These are phyloP conservation scores for Liriodendron chinense DNA, from an alignment of 164 flowering plant genomes.

Conservation along the genomic window DNA sequence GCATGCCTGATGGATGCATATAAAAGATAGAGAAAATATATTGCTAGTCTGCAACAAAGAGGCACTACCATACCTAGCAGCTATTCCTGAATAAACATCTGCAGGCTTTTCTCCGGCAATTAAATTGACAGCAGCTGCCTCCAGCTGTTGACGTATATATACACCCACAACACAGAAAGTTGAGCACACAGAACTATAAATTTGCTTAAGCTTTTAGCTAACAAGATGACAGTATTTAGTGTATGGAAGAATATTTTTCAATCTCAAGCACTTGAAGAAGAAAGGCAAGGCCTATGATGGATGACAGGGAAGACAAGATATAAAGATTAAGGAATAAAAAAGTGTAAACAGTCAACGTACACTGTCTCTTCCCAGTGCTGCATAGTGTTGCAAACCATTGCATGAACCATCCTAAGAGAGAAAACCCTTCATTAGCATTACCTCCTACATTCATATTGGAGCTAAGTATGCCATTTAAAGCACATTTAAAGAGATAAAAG, in stretches of 20 bases:
- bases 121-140: slow-evolving; percentile 92
- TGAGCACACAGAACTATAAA: not conserved
- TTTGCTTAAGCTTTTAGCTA: not conserved
- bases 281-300: not conserved
- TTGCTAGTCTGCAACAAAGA: not conserved
- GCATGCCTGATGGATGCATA: not conserved
- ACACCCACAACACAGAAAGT: slow-evolving; percentile 3
- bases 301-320: not conserved
- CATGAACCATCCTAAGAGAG: slow-evolving; percentile 88
- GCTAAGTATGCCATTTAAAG: not conserved
- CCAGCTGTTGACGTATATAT: slow-evolving; percentile 48
- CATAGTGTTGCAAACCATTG: slow-evolving; percentile 98
- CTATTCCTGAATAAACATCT: slow-evolving; percentile 95
- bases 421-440: not conserved
- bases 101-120: slow-evolving; percentile 85
- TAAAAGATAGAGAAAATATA: too few species aligned
- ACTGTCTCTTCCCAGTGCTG: slow-evolving; percentile 90
- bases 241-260: not conserved
- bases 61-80: slow-evolving; percentile 58
- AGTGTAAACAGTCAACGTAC: slow-evolving; percentile 41
- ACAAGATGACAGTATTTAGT: not conserved
- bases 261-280: not conserved
- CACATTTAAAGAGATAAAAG: not conserved
- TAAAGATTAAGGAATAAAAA: not conserved
- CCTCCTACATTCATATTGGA: not conserved